Percentiles rank a stretch among this genome's conserved stretches.
These are phyloP conservation scores for Pugionium cornutum DNA, from an alignment of 345 rosid species.

Conservation along the genomic window DNA sequence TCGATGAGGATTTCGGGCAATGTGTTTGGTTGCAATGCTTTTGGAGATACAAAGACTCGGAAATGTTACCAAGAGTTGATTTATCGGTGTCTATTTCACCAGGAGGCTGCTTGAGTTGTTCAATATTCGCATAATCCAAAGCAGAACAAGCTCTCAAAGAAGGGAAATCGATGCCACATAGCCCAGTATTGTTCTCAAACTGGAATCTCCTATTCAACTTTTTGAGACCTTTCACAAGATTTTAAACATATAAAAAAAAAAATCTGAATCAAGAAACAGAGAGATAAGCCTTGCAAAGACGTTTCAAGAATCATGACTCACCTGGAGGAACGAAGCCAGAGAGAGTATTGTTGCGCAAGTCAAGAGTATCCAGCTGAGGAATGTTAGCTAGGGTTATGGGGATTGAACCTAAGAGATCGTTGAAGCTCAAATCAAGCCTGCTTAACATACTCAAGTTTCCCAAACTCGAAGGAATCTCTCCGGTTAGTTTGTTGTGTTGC, in stretches of 20 bases:
- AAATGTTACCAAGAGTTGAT: conserved; percentile 27
- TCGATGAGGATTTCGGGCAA: conserved; percentile 54
- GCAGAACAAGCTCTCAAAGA: conserved; percentile 57
- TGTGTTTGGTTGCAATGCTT: conserved; percentile 52
- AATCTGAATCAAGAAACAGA: conserved; percentile 8
- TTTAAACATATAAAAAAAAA: not conserved
- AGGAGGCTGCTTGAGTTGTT: conserved; percentile 45
- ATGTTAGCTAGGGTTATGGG: conserved; percentile 51
- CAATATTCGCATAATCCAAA: conserved; percentile 43
- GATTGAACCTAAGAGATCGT: conserved; percentile 55
- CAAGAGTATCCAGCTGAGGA: conserved; percentile 58
- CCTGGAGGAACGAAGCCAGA: conserved; percentile 72
- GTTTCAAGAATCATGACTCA: conserved; percentile 31
- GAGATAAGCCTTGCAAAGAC: not conserved
- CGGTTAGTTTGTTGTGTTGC: conserved; percentile 65
- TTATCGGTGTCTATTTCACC: conserved; percentile 31
- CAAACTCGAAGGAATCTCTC: conserved; percentile 55
- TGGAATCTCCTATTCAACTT: conserved; percentile 58
- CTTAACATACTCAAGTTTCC: conserved; percentile 59
- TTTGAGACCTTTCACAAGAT: conserved; percentile 48
- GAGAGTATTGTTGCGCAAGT: conserved; percentile 78
- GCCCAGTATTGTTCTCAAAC: conserved; percentile 57
- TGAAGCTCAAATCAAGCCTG: conserved; percentile 70
- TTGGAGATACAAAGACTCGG: conserved; percentile 39
- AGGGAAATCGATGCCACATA: conserved; percentile 64